Evolutionary conservation across 441 rosid genomes (phyloP), one percentile per base, ranked within the genome.

Genomic region (Populus hybrid): DNA sequence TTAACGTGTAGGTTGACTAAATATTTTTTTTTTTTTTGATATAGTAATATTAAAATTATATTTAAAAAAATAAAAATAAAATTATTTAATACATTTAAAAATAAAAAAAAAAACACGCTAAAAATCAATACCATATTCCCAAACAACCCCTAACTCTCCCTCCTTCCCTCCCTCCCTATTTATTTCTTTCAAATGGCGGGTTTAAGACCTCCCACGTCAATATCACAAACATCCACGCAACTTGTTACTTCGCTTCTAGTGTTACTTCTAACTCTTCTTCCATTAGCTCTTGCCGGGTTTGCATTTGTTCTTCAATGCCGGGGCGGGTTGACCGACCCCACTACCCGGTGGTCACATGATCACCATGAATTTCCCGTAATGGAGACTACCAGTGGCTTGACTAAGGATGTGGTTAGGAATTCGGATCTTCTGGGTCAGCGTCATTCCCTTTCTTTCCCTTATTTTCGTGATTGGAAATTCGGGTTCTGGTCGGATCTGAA

Each of bases 271-370:
- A 93, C 94, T 69, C 75, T 88, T 63, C 91, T 93, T 50, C 94
- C 94, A 12, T 78, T 91, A 23, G 80, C 92, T 35, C 91, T 93
- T 24, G 95, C 95, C 5, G 87, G 79, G 78, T 83, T 93, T 69
- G 92, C 95, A 16, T 91, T 91, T 59, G 18, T 90, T 71, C 91
- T 91, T 50, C 98, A 91, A 87, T 93, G 97, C 97, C 91, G 93
- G 5, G 95, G 94, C 8, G 98, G 91, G 4, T 68, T 88, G 69
- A 61, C 85, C 59, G 95, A 90, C 84, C 88, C 95, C 26, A 67
- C 85, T 70, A 61, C 86, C 12, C 91, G 88, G 35, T 92, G 91
- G 92, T 85, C 88, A 21, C 84, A 84, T 38, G 88, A 90, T 79
- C 83, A 64, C 73, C 87, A 67, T 34, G 84, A 80, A 74, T 90